Percentiles rank a stretch among this genome's conserved stretches.
These are phyloP conservation scores for Fimicolochytrium jonesii DNA, from an alignment of 192 early-diverging fungal species.

Conservation along the genomic window DNA sequence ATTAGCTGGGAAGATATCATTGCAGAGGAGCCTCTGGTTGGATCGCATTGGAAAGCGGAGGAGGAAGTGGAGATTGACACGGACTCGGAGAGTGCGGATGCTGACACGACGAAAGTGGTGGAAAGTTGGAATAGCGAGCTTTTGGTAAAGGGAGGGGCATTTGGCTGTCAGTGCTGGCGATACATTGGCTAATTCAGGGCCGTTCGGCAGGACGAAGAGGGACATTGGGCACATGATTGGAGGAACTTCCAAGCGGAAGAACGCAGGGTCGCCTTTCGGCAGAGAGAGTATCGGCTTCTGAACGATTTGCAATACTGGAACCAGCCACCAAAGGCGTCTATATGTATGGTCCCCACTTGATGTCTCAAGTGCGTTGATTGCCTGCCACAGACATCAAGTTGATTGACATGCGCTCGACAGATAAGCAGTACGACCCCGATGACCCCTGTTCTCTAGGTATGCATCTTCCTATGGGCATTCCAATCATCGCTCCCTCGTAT, in stretches of 20 bases:
- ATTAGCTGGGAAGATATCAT: conserved; percentile 11
- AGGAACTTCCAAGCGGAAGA: background rate
- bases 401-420: background rate
- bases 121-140: no score
- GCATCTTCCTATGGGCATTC: no score
- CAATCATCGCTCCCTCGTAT: no score
- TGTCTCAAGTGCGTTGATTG: background rate
- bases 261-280: background rate
- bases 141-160: no score
- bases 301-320: background rate
- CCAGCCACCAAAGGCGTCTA: background rate
- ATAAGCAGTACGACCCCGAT: background rate
- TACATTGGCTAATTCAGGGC: no score
- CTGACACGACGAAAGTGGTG: no score
- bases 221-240: no score
- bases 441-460: background rate
- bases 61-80: background rate
- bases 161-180: no score
- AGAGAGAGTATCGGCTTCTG: background rate
- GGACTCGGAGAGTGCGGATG: background rate
- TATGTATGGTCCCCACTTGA: background rate
- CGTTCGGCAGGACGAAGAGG: no score
- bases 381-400: background rate
- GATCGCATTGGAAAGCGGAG: conserved; percentile 6
- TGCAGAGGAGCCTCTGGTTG: conserved; percentile 14